Base-by-base conservation (phyloP, 306 rosid species). In the Vachellia pachyceras region DNA sequence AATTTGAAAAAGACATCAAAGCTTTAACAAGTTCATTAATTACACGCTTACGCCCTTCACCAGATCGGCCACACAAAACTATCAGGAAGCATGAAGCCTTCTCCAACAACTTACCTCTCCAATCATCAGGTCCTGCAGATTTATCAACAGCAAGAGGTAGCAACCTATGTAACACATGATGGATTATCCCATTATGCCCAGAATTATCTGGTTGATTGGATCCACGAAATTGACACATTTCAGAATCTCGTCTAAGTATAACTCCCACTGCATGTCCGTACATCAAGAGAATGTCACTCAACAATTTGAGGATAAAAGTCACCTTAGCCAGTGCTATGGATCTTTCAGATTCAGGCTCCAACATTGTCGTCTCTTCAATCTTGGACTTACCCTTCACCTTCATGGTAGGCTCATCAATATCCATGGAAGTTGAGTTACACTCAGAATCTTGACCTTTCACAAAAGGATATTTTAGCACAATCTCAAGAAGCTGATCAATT, bases 321-420 rank as follows among this genome's bases (percentile, higher is more conserved):
- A 90, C 97, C 88, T 92, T 96, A 70, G 97, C 99, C 73, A 96
- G 86, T 84, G 94, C 97, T 14, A 97, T 90, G 75, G 97, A 96
- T 84, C 83, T 93, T 86, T 92, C 97, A 75, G 97, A 88, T 61
- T 90, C 97, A 61, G 90, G 87, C 87, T 94, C 95, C 58, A 83
- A 66, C 74, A 54, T 82, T 75, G 71, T 84, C 10, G 79, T 78
- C 84, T 93, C 98, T 70, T 86, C 95, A 68, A 94, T 97, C 94
- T 95, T 95, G 10, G 97, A 89, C 85, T 96, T 96, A 61, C 99
- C 99, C 90, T 94, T 96, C 49, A 89, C 97, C 89, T 96, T 93
- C 81, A 89, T 80, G 72, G 93, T 55, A 82, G 99, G 94, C 81
- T 90, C 99, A 83, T 93, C 99, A 76, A 94, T 87, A 86, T 96